phyloP scores from a whole-genome alignment of 352 stramenopile species.

The Elongisporangium undulatum region DNA sequence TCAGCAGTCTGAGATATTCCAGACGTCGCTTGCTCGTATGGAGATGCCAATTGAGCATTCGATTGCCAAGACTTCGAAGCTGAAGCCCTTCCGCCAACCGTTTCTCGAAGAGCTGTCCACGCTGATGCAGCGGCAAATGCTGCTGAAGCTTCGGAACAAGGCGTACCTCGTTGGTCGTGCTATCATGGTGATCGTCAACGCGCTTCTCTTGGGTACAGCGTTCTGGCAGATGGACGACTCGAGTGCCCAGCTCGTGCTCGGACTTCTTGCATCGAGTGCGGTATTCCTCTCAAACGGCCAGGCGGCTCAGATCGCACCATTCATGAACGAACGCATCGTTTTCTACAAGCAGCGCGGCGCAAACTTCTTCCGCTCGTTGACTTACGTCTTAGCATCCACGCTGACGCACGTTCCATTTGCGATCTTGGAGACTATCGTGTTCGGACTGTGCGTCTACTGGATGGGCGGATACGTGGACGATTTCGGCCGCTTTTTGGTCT shows the following conservation, averaged over 20 bases:
- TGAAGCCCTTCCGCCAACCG: constrained; percentile 35
- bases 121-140: constrained; percentile 57
- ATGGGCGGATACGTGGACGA: constrained; percentile 73
- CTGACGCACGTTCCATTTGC: constrained; percentile 47
- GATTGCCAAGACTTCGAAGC: constrained; percentile 17
- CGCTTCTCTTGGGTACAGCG: constrained; percentile 50
- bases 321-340: constrained; percentile 76
- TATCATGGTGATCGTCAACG: constrained; percentile 64
- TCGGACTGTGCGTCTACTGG: constrained; percentile 86
- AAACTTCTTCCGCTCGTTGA: constrained; percentile 84
- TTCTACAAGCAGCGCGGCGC: too few species aligned
- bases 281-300: constrained; percentile 88
- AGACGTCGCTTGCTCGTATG: constrained; percentile 36
- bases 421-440: constrained; percentile 75
- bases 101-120: constrained; percentile 42
- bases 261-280: constrained; percentile 83
- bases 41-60: constrained; percentile 13
- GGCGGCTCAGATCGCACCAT: constrained; percentile 71
- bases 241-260: constrained; percentile 62
- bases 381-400: constrained; percentile 68
- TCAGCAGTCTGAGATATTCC: constrained; percentile 40
- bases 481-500: constrained; percentile 44
- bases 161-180: constrained; percentile 35
- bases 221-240: constrained; percentile 60
- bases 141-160: constrained; percentile 55